Evolutionary conservation across 108 stramenopile species (phyloP).

Genomic region (Cyclostephanos tholiformis): DNA sequence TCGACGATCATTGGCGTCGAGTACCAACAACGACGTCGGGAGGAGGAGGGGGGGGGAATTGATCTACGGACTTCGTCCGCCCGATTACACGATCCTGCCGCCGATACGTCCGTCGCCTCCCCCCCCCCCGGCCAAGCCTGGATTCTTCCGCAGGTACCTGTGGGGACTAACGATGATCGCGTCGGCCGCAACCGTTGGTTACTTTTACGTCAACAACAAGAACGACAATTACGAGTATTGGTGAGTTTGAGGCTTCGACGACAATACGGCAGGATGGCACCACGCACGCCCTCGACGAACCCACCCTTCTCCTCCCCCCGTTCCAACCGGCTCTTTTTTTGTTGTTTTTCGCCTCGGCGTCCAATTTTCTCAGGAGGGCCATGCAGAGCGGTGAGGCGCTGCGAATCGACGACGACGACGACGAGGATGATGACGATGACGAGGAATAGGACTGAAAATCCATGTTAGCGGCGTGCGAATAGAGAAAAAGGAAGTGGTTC

Average conservation of each 20-base stretch:
- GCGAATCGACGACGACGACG: slow-evolving; percentile 44
- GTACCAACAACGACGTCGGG: no score
- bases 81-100: slow-evolving; percentile 46
- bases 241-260: no score
- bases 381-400: slow-evolving; percentile 51
- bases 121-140: slow-evolving; percentile 50
- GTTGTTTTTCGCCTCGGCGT: no score
- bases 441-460: slow-evolving; percentile 37
- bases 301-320: no score
- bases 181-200: slow-evolving; percentile 10
- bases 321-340: no score
- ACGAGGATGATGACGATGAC: slow-evolving; percentile 50
- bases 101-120: slow-evolving; percentile 42
- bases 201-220: slow-evolving; percentile 59
- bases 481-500: no score
- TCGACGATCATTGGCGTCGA: no score
- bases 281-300: no score
- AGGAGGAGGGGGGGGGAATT: neutral
- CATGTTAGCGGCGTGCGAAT: neutral
- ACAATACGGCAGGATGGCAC: no score
- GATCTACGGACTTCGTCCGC: slow-evolving; percentile 51
- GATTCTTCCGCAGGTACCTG: slow-evolving; percentile 30
- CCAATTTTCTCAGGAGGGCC: slow-evolving; percentile 3
- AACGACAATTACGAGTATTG: slow-evolving; percentile 61
- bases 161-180: slow-evolving; percentile 21